These are phyloP conservation scores for Samsoniella hepiali DNA, from an alignment of 2,329 filamentous ascomycete species.

Conservation along the genomic window DNA sequence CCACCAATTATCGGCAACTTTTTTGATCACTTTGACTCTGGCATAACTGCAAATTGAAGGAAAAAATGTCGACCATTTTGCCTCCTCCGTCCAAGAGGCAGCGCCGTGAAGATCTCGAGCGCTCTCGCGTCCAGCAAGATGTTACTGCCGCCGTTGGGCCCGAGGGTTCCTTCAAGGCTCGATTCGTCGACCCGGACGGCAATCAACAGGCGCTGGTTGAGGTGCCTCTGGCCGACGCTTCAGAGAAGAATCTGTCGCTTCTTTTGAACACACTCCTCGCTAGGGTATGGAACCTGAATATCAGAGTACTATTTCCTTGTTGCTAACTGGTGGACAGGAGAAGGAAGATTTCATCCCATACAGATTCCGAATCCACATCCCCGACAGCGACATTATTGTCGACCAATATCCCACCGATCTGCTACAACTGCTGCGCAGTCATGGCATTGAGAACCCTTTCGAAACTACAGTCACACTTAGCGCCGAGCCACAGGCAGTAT, in stretches of 20 bases:
- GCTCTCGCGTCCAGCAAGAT: constrained; percentile 71
- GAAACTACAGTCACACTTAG: constrained; percentile 54
- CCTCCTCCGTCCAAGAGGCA: constrained; percentile 90
- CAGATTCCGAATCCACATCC: constrained; percentile 58
- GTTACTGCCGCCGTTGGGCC: constrained; percentile 64
- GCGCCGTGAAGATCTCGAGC: constrained; percentile 69
- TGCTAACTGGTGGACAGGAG: constrained; percentile 34
- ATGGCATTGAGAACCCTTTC: constrained; percentile 57
- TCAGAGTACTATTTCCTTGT: no score
- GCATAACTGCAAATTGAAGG: not conserved
- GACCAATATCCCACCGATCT: constrained; percentile 56
- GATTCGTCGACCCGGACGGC: constrained; percentile 80
- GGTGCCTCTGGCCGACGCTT: constrained; percentile 79
- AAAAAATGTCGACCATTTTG: constrained; percentile 70
- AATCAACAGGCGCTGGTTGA: constrained; percentile 67
- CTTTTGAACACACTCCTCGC: constrained; percentile 81
- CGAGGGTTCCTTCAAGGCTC: constrained; percentile 75
- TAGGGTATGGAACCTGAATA: constrained; percentile 48
- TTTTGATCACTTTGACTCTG: not conserved
- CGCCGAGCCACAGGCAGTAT: constrained; percentile 82
- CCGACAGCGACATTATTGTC: constrained; percentile 49
- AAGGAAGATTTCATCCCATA: constrained; percentile 60
- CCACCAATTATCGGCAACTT: constrained; percentile 24
- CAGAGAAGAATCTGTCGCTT: constrained; percentile 83
- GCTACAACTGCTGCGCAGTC: constrained; percentile 49